A percentile compares a stretch with the other conserved stretches of the same genome.
Conservation (phyloP, 2,329 filamentous ascomycete genomes). For the Lachnellula subtilissima region DNA sequence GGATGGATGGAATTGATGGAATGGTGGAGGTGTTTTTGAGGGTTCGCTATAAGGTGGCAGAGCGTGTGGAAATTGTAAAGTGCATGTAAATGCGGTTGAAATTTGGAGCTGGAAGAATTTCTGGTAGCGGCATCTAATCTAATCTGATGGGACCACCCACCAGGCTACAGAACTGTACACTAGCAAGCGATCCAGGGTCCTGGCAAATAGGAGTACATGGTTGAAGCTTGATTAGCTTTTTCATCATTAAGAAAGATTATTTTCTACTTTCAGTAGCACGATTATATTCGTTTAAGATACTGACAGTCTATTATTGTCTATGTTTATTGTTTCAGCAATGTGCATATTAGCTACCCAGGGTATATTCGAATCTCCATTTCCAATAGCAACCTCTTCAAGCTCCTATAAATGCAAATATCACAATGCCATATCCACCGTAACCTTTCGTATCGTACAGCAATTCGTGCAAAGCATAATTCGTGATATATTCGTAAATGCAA, state of each 20-base stretch:
- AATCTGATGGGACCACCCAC: slow-evolving; percentile 21
- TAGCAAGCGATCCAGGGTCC: too few species aligned
- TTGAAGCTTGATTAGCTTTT: too few species aligned
- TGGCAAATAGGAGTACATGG: too few species aligned
- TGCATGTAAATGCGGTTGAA: slow-evolving; percentile 5
- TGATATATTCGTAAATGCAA: background rate
- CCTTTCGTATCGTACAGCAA: background rate
- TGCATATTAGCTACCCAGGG: background rate
- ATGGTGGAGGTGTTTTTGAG: background rate
- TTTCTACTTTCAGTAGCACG: slow-evolving; percentile 33
- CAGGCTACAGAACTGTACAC: too few species aligned
- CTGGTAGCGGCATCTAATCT: slow-evolving; percentile 19
- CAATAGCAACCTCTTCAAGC: slow-evolving; percentile 18
- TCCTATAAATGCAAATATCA: slow-evolving; percentile 8
- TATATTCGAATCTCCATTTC: slow-evolving; percentile 8
- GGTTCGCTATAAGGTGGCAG: slow-evolving; percentile 1
- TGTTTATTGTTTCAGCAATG: background rate
- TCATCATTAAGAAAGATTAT: too few species aligned
- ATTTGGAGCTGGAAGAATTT: slow-evolving; percentile 15
- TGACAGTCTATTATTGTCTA: background rate
- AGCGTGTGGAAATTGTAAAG: background rate
- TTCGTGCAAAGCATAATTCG: background rate
- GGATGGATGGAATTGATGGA: background rate
- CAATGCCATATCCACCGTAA: background rate
- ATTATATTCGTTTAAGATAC: slow-evolving; percentile 32